Evolutionary conservation across 2,329 filamentous ascomycete species (phyloP).

Genomic region (Paecilomyces fulvus): DNA sequence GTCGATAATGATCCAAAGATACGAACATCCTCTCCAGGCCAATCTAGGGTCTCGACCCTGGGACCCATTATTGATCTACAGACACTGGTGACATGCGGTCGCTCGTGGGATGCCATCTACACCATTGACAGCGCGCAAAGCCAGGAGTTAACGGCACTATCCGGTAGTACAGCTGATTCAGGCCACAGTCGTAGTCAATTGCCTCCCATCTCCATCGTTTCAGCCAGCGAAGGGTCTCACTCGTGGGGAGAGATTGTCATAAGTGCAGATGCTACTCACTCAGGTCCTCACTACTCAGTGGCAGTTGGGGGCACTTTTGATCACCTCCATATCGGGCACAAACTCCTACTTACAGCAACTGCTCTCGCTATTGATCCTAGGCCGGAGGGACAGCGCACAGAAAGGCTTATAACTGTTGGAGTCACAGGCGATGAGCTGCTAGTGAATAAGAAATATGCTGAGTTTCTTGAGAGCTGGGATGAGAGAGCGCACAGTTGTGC

Average conservation of each 20-base stretch:
- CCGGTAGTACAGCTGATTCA: background rate
- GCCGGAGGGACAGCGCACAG: slow-evolving; percentile 23
- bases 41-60: slow-evolving; percentile 11
- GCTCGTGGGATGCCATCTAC: slow-evolving; percentile 24
- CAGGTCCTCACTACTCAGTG: slow-evolving; percentile 49
- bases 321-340: slow-evolving; percentile 90
- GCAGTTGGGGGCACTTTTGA: slow-evolving; percentile 93
- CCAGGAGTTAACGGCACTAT: slow-evolving; percentile 15
- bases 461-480: slow-evolving; percentile 73
- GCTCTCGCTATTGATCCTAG: slow-evolving; percentile 58
- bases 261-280: slow-evolving; percentile 10
- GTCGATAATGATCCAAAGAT: slow-evolving; percentile 50
- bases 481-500: slow-evolving; percentile 61
- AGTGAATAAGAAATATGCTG: slow-evolving; percentile 78
- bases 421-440: slow-evolving; percentile 83
- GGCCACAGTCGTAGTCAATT: slow-evolving; percentile 8
- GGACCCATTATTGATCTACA: slow-evolving; percentile 45
- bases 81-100: slow-evolving; percentile 36
- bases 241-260: slow-evolving; percentile 12
- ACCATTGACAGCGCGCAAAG: slow-evolving; percentile 20
- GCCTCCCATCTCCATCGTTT: slow-evolving; percentile 13
- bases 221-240: slow-evolving; percentile 14
- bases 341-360: slow-evolving; percentile 86
- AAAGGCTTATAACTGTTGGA: slow-evolving; percentile 64
- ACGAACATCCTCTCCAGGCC: slow-evolving; percentile 3